phyloP scores from a whole-genome alignment of 2,329 filamentous ascomycete species.

The Chrysosporium queenslandicum region DNA sequence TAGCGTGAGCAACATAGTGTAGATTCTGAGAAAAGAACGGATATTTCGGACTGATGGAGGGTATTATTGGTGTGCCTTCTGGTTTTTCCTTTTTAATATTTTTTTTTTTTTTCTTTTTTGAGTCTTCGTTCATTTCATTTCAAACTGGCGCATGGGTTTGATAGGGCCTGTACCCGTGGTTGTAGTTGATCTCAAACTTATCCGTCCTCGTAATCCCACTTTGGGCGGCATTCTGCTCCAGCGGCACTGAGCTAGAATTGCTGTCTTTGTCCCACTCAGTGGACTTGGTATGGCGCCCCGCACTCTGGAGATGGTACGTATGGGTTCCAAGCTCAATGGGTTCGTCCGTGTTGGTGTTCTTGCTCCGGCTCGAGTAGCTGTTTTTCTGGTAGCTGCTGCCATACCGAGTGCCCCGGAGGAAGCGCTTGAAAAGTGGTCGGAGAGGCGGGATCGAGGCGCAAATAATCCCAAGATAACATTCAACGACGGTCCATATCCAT shows the following conservation, averaged over 20 bases:
- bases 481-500: conserved; percentile 7
- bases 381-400: conserved; percentile 2
- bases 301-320: not conserved
- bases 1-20: too few species aligned
- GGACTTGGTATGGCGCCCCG: not conserved
- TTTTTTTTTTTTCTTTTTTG: not conserved
- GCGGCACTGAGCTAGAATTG: conserved; percentile 5
- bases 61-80: not conserved
- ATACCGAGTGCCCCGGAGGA: conserved; percentile 5
- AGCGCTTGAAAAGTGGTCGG: conserved; percentile 10
- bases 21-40: too few species aligned
- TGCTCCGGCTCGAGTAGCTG: conserved; percentile 2
- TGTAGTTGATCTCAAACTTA: conserved; percentile 5
- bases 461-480: conserved; percentile 12
- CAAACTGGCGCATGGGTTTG: not conserved
- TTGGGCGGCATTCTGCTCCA: not conserved
- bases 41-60: not conserved
- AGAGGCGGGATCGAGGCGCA: conserved; percentile 10
- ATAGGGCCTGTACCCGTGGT: not conserved
- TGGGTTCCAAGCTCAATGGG: not conserved
- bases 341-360: not conserved
- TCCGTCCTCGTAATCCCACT: conserved; percentile 9
- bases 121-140: not conserved
- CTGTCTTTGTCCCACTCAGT: conserved; percentile 11
- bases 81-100: not conserved